Evolutionary conservation across 805 yeast species (phyloP).

Genomic region (Kregervanrija pseudodelftensis): DNA sequence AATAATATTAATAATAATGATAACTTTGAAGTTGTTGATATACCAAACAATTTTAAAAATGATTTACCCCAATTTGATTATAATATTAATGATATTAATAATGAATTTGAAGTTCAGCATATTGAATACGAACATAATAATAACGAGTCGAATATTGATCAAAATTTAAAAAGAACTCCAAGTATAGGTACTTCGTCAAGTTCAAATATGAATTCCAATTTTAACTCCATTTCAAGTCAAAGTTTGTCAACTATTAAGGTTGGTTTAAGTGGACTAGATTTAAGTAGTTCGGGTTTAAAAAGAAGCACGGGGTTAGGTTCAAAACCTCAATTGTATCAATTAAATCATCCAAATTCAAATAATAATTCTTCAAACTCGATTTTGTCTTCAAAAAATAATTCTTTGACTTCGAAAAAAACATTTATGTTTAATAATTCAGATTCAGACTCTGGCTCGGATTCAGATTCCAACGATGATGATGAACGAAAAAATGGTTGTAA

Average conservation of each 20-base stretch:
- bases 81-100: background rate
- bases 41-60: constrained; percentile 4
- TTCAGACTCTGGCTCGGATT: constrained; percentile 21
- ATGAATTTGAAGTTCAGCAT: background rate
- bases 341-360: constrained; percentile 8
- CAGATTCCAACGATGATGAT: background rate
- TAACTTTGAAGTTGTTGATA: constrained; percentile 3
- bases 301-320: constrained; percentile 25
- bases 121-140: background rate
- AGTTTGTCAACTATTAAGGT: constrained; percentile 24
- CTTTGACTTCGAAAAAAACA: constrained; percentile 14
- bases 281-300: constrained; percentile 22
- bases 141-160: background rate
- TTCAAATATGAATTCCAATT: constrained; percentile 8
- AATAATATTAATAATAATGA: background rate
- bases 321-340: constrained; percentile 23
- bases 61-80: constrained; percentile 1
- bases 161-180: constrained; percentile 9
- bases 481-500: background rate
- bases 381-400: background rate
- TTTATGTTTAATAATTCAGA: constrained; percentile 32
- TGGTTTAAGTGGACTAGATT: constrained; percentile 26
- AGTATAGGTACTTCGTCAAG: constrained; percentile 16
- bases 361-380: background rate
- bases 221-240: constrained; percentile 1